Conservation (phyloP, 1,284 basidiomycete species). For the Rhodofomes roseus region DNA sequence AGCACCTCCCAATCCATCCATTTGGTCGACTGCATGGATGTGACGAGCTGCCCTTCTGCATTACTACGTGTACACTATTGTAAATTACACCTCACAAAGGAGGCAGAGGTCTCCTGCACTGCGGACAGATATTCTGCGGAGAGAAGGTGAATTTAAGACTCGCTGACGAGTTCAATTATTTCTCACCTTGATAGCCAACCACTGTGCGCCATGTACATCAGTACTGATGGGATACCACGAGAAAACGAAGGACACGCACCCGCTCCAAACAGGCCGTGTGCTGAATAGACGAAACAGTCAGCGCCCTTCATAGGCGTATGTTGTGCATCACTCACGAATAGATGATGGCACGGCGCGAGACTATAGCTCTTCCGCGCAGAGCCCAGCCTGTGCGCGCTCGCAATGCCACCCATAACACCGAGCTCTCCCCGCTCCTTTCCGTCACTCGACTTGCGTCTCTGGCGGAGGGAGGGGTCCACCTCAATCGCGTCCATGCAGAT, state of each 20-base stretch:
- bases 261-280: slow-evolving; percentile 83
- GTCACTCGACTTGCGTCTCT: slow-evolving; percentile 20
- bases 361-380: slow-evolving; percentile 59
- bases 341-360: slow-evolving; percentile 84
- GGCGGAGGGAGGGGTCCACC: slow-evolving; percentile 40
- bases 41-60: no score
- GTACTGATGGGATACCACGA: slow-evolving; percentile 2
- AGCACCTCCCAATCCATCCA: background rate
- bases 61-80: background rate
- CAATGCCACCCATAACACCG: slow-evolving; percentile 8
- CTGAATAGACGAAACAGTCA: slow-evolving; percentile 20
- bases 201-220: slow-evolving; percentile 39
- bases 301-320: background rate
- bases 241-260: slow-evolving; percentile 31
- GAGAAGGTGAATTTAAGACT: background rate
- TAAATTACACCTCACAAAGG: slow-evolving; percentile 47
- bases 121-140: slow-evolving; percentile 80
- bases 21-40: background rate
- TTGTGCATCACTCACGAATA: slow-evolving; percentile 68
- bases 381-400: slow-evolving; percentile 27
- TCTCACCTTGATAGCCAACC: slow-evolving; percentile 84
- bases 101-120: slow-evolving; percentile 77
- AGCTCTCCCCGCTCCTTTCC: slow-evolving; percentile 25
- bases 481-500: slow-evolving; percentile 89
- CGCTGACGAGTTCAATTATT: background rate